A percentile compares a stretch with the other conserved stretches of the same genome.
phyloP scores from a whole-genome alignment of 83 land plant species.

The Thuja plicata region DNA sequence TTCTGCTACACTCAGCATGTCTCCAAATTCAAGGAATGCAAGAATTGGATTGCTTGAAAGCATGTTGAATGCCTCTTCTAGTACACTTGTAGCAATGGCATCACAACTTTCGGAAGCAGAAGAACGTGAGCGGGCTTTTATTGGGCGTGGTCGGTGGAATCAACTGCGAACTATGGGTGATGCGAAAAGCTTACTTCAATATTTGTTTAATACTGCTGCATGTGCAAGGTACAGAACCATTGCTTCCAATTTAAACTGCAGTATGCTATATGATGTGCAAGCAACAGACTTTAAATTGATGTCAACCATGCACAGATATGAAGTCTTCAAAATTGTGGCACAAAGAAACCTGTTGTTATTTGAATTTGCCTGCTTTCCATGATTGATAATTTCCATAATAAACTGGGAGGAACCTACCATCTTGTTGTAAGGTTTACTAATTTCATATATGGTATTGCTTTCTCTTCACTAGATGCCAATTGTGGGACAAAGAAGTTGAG shows the following conservation, averaged over 20 bases:
- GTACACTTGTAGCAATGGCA: conserved; percentile 88
- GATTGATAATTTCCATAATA: neutral
- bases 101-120: conserved; percentile 97
- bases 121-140: conserved; percentile 73
- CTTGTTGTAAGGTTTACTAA: neutral
- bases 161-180: conserved; percentile 85
- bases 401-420: neutral
- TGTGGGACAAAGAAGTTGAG: conserved; percentile 66
- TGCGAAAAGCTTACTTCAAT: conserved; percentile 77
- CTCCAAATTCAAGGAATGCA: conserved; percentile 67
- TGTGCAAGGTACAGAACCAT: conserved; percentile 51
- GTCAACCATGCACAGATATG: neutral
- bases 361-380: neutral
- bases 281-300: neutral
- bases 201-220: conserved; percentile 63
- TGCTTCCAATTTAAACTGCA: neutral
- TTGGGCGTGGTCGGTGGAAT: conserved; percentile 85
- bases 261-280: neutral
- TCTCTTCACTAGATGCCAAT: conserved; percentile 61
- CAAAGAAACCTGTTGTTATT: neutral
- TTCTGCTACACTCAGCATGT: conserved; percentile 44
- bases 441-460: neutral
- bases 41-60: conserved; percentile 78
- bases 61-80: conserved; percentile 78
- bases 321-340: neutral